Percentiles rank a stretch among this genome's conserved stretches.
Evolutionary conservation across 1,284 basidiomycete genomes (phyloP).

Genomic region (Termitomyces sp.): DNA sequence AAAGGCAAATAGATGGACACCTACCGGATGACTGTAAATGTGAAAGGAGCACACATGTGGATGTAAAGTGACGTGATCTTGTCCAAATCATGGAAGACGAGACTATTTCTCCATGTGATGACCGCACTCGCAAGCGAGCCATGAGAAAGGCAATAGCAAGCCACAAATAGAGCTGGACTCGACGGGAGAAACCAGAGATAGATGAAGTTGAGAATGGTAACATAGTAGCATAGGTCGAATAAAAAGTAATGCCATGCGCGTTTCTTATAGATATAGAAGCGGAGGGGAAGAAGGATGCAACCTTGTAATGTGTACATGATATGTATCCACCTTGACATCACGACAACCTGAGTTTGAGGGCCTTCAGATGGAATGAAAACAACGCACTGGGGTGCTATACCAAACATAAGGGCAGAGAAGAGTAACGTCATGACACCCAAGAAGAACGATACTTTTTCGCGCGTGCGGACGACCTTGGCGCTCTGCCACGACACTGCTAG

Average conservation of each 20-base stretch:
- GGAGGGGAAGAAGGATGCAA: constrained; percentile 74
- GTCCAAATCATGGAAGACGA: constrained; percentile 94
- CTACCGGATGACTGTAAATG: constrained; percentile 84
- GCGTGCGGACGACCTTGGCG: constrained; percentile 86
- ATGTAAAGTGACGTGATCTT: constrained; percentile 91
- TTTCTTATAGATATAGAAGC: constrained; percentile 82
- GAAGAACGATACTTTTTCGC: constrained; percentile 89
- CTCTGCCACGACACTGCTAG: constrained; percentile 81
- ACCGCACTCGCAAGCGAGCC: constrained; percentile 89
- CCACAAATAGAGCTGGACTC: constrained; percentile 72
- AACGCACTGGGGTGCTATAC: constrained; percentile 75
- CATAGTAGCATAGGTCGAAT: constrained; percentile 90
- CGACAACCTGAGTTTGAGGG: constrained; percentile 1
- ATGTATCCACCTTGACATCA: constrained; percentile 63
- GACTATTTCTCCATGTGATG: constrained; percentile 93
- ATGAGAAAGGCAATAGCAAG: constrained; percentile 84
- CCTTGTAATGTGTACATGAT: constrained; percentile 73
- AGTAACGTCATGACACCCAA: constrained; percentile 87
- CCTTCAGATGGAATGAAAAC: constrained; percentile 21
- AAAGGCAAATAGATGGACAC: constrained; percentile 20
- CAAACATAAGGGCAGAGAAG: constrained; percentile 78
- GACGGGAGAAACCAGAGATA: constrained; percentile 83
- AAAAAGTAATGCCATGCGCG: constrained; percentile 91
- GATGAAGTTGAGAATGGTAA: constrained; percentile 83
- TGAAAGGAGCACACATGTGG: constrained; percentile 84